Conservation (phyloP, 805 yeast genomes). For the Ogataea angusta region DNA sequence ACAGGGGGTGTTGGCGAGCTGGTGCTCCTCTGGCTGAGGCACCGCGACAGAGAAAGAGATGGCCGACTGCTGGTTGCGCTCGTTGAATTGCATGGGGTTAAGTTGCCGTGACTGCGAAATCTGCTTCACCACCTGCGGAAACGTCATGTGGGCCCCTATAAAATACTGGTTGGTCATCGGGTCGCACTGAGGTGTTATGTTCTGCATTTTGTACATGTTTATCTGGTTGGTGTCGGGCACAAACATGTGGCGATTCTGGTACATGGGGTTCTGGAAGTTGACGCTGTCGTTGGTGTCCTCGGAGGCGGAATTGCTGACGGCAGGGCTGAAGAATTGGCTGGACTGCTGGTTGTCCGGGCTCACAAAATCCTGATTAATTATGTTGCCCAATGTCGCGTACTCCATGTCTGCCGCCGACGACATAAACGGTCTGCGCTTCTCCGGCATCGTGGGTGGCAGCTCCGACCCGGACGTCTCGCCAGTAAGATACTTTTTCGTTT, state of each 20-base stretch:
- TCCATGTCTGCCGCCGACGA: constrained; percentile 64
- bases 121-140: constrained; percentile 57
- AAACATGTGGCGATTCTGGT: constrained; percentile 12
- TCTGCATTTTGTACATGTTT: constrained; percentile 10
- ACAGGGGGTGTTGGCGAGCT: constrained; percentile 23
- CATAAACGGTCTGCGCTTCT: constrained; percentile 6
- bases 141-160: constrained; percentile 52
- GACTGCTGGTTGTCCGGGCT: constrained; percentile 18
- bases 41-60: constrained; percentile 45
- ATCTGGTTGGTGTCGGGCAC: constrained; percentile 1
- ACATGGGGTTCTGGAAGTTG: constrained; percentile 26
- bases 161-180: constrained; percentile 63
- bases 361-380: constrained; percentile 48
- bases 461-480: constrained; percentile 40
- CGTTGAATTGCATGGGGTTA: constrained; percentile 41
- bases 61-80: constrained; percentile 33
- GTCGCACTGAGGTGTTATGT: constrained; percentile 46
- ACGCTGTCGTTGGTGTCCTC: constrained; percentile 25
- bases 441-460: neutral
- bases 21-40: constrained; percentile 29
- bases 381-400: constrained; percentile 64
- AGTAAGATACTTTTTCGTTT: constrained; percentile 73
- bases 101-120: constrained; percentile 37
- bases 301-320: constrained; percentile 36
- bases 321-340: constrained; percentile 26